These are phyloP conservation scores for Falciphora oryzae DNA, from an alignment of 2,329 filamentous ascomycete species.

Conservation along the genomic window DNA sequence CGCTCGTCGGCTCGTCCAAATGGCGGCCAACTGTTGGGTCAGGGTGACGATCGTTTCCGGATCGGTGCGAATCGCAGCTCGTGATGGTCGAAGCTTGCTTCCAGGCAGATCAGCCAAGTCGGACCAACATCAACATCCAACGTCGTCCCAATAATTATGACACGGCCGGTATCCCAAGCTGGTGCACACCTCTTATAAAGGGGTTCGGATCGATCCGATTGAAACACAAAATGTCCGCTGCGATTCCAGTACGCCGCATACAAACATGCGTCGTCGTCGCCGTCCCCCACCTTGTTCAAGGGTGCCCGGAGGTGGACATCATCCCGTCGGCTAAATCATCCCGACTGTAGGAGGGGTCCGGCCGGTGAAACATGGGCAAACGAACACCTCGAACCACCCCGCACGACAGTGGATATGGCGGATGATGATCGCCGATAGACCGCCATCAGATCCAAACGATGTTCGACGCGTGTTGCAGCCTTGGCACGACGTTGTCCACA, in stretches of 20 bases:
- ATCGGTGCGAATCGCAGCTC: too few relatives aligned
- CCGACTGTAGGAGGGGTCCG: not conserved
- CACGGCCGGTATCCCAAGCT: not conserved
- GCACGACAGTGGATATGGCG: not conserved
- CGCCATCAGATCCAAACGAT: not conserved
- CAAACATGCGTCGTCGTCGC: too few relatives aligned
- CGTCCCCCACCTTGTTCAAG: too few relatives aligned
- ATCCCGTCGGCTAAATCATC: not conserved
- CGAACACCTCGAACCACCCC: not conserved
- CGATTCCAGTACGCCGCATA: too few relatives aligned
- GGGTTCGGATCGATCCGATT: not conserved
- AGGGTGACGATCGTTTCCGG: too few relatives aligned
- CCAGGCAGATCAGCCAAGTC: too few relatives aligned
- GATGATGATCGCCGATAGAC: not conserved
- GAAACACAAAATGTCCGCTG: not conserved
- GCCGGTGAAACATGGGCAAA: not conserved
- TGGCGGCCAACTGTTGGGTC: too few relatives aligned
- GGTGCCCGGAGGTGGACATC: not conserved
- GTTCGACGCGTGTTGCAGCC: not conserved
- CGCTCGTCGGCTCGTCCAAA: not conserved
- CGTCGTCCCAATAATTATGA: too few relatives aligned
- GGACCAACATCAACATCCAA: too few relatives aligned
- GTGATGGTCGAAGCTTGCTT: too few relatives aligned
- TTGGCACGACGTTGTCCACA: not conserved
- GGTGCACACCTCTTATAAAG: constrained; percentile 6